phyloP scores from a whole-genome alignment of 352 stramenopile genomes.

The Phytopythium ostracodes region DNA sequence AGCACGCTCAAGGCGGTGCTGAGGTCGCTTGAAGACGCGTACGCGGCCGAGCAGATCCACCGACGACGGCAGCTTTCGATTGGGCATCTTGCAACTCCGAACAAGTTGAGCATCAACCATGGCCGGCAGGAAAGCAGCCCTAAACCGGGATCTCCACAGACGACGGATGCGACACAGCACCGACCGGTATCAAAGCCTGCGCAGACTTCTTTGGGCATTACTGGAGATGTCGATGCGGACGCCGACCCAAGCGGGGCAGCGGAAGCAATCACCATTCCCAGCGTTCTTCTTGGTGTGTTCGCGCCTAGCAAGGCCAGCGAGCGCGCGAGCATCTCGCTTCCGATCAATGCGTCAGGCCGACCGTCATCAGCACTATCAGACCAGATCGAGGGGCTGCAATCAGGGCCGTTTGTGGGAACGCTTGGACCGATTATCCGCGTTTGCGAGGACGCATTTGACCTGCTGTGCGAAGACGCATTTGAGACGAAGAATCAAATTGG shows the following conservation, averaged over 20 bases:
- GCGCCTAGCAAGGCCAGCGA: not conserved
- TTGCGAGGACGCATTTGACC: constrained; percentile 60
- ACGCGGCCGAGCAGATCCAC: constrained; percentile 56
- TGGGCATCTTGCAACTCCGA: not conserved
- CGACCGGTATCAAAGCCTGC: not conserved
- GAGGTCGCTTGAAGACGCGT: constrained; percentile 51
- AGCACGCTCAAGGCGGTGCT: constrained; percentile 38
- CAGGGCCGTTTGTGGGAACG: constrained; percentile 15
- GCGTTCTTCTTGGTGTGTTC: constrained; percentile 40
- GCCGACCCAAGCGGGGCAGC: not conserved
- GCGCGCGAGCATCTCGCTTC: not conserved
- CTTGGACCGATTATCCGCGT: constrained; percentile 30
- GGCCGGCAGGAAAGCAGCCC: no score
- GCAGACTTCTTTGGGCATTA: not conserved
- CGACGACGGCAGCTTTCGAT: constrained; percentile 31
- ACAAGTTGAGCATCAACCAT: not conserved
- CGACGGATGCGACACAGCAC: constrained; percentile 3
- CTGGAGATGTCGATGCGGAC: not conserved
- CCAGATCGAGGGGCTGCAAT: not conserved
- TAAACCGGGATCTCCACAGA: not conserved
- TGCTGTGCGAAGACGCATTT: constrained; percentile 35
- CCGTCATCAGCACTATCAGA: not conserved
- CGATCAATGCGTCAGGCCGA: not conserved
- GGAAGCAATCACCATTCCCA: constrained; percentile 31
- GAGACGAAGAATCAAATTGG: not conserved